Evolutionary conservation across 306 rosid genomes (phyloP), one percentile per base, ranked within the genome.

Genomic region (Lathyrus oleraceus): DNA sequence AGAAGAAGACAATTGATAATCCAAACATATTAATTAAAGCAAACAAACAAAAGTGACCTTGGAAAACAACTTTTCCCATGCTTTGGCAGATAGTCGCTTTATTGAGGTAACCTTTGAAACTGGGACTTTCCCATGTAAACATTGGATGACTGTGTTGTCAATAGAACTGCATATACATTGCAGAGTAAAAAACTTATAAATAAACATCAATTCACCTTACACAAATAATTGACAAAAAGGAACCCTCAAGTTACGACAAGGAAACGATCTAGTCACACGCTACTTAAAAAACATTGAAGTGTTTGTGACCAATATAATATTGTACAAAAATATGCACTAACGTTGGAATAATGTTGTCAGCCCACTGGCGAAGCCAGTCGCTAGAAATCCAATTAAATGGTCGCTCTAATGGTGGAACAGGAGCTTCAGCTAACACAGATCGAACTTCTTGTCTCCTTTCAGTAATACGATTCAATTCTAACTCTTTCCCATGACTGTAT

Each of bases 321-420:
- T 19, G 61, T 63, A 73, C 63, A 79, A 28, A 67, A 40, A 4
- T 56, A 58, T 48, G 69, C 36, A 65, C 98, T 87, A 81, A 93
- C 98, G 61, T 79, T 63, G 96, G 82, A 77, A 63, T 76, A 76
- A 87, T 54, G 65, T 70, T 88, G 80, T 93, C 98, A 59, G 97
- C 96, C 98, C 98, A 93, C 23, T 88, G 94, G 63, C 98, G 97
- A 76, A 93, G 96, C 98, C 98, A 93, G 47, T 90, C 97, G 17
- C 85, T 70, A 13, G 85, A 88, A 71, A 93, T 87, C 98, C 97
- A 93, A 77, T 70, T 88, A 79, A 81, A 93, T 2, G 90, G 85
- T 44, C 85, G 85, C 59, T 85, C 87, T 35, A 78, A 70, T 65
- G 96, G 84, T 75, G 72, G 83, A 74, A 90, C 91, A 44, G 96